A percentile compares a stretch with the other conserved stretches of the same genome.
phyloP scores from a whole-genome alignment of 495 filamentous ascomycete species.

The Tuber magnatum region DNA sequence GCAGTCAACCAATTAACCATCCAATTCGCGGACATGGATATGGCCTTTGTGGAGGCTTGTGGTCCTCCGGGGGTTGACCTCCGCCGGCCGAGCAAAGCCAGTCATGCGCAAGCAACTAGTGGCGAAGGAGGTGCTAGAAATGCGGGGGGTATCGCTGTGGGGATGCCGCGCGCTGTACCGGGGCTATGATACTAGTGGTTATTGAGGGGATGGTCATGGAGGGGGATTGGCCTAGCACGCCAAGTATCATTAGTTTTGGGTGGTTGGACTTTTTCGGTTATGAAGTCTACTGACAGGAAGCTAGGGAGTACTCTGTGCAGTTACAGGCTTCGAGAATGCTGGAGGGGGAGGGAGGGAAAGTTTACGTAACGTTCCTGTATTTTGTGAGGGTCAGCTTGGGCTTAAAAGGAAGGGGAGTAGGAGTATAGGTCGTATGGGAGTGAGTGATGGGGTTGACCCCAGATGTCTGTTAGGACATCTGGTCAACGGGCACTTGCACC shows the following conservation, averaged over 20 bases:
- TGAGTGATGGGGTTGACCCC: slow-evolving; percentile 41
- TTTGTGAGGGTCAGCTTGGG: slow-evolving; percentile 54
- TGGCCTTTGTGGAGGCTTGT: slow-evolving; percentile 59
- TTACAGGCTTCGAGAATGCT: slow-evolving; percentile 63
- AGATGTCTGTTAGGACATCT: slow-evolving; percentile 69
- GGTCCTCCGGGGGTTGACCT: too few relatives aligned
- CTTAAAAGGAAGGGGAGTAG: slow-evolving; percentile 65
- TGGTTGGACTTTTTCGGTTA: slow-evolving; percentile 62
- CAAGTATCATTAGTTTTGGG: slow-evolving; percentile 64
- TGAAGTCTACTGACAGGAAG: slow-evolving; percentile 64
- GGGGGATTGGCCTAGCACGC: slow-evolving; percentile 59
- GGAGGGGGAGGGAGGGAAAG: slow-evolving; percentile 48
- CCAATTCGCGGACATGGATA: slow-evolving; percentile 58
- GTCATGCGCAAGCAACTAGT: background rate
- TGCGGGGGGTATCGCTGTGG: too few relatives aligned
- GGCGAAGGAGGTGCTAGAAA: too few relatives aligned
- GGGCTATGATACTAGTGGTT: slow-evolving; percentile 43
- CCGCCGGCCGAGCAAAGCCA: too few relatives aligned
- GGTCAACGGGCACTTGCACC: slow-evolving; percentile 64
- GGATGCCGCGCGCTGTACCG: background rate
- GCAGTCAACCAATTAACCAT: slow-evolving; percentile 55
- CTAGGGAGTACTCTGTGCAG: slow-evolving; percentile 63
- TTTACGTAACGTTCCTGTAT: slow-evolving; percentile 45
- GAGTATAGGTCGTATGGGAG: slow-evolving; percentile 42
- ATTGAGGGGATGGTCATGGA: slow-evolving; percentile 64